Percentiles rank a stretch among this genome's conserved stretches.
These are phyloP conservation scores for Clitopilus hobsonii DNA, from an alignment of 768 basidiomycete species.

Conservation along the genomic window DNA sequence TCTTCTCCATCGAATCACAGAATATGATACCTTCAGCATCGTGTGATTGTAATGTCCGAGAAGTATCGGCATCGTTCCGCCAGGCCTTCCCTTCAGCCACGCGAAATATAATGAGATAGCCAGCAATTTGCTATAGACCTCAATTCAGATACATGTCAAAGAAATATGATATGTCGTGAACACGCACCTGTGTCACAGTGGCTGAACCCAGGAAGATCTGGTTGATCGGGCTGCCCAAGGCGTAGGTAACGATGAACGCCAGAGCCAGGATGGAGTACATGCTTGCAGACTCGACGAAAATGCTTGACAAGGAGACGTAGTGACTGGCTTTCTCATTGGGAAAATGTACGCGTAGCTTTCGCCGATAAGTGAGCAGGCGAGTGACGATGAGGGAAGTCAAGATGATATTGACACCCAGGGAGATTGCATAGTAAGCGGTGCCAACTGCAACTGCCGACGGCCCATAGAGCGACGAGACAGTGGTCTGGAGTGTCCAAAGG, in stretches of 20 bases:
- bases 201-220: conserved; percentile 20
- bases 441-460: conserved; percentile 10
- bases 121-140: conserved; percentile 8
- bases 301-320: conserved; percentile 28
- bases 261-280: conserved; percentile 28
- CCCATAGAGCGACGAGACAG: background rate
- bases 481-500: background rate
- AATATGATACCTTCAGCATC: too few relatives aligned
- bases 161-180: background rate
- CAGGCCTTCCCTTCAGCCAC: conserved; percentile 3
- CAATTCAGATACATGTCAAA: background rate
- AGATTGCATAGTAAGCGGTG: conserved; percentile 29
- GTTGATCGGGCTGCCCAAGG: conserved; percentile 19
- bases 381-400: conserved; percentile 28
- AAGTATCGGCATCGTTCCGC: too few relatives aligned
- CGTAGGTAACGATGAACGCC: conserved; percentile 29
- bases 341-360: conserved; percentile 13
- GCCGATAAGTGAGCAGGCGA: conserved; percentile 27
- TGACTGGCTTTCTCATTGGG: conserved; percentile 18
- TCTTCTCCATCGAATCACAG: too few relatives aligned
- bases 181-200: conserved; percentile 16
- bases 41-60: too few relatives aligned
- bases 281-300: conserved; percentile 33
- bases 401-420: conserved; percentile 31
- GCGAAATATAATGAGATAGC: conserved; percentile 12